phyloP scores from a whole-genome alignment of 2,329 filamentous ascomycete genomes.

The Fusarium albosuccineum region DNA sequence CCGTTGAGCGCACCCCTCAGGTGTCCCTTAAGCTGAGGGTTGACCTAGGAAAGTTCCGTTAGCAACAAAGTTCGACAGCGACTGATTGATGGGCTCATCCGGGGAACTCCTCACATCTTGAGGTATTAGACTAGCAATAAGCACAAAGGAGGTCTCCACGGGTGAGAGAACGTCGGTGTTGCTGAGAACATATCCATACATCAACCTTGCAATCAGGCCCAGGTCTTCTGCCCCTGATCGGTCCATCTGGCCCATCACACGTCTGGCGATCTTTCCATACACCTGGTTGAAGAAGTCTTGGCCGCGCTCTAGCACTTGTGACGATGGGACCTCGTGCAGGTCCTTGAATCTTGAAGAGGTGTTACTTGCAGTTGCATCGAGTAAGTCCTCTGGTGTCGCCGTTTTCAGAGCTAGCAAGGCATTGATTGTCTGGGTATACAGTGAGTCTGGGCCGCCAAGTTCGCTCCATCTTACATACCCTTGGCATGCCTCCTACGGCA shows the following conservation, averaged over 20 bases:
- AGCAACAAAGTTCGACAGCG: not conserved
- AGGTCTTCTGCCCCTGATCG: constrained; percentile 43
- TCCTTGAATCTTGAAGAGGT: constrained; percentile 32
- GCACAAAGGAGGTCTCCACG: constrained; percentile 44
- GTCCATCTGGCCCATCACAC: constrained; percentile 46
- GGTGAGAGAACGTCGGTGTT: constrained; percentile 43
- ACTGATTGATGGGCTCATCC: not conserved
- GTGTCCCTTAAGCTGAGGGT: constrained; percentile 46
- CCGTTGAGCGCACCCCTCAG: constrained; percentile 44
- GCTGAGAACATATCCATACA: constrained; percentile 45
- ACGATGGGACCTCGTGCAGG: constrained; percentile 33
- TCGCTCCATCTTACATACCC: constrained; percentile 20
- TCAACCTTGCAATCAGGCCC: constrained; percentile 42
- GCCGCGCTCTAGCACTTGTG: constrained; percentile 36
- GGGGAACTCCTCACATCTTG: constrained; percentile 40
- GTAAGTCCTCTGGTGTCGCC: constrained; percentile 41
- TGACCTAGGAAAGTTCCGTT: constrained; percentile 36
- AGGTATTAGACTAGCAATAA: constrained; percentile 46
- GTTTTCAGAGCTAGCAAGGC: constrained; percentile 41
- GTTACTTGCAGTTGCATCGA: constrained; percentile 25
- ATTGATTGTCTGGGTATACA: constrained; percentile 40
- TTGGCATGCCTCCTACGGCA: constrained; percentile 45
- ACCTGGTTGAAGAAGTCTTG: constrained; percentile 41
- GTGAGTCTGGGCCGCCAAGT: constrained; percentile 13
- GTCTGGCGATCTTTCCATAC: constrained; percentile 44